phyloP scores from a whole-genome alignment of 371 early-diverging fungal genomes.

The Conidiobolus incongruus region DNA sequence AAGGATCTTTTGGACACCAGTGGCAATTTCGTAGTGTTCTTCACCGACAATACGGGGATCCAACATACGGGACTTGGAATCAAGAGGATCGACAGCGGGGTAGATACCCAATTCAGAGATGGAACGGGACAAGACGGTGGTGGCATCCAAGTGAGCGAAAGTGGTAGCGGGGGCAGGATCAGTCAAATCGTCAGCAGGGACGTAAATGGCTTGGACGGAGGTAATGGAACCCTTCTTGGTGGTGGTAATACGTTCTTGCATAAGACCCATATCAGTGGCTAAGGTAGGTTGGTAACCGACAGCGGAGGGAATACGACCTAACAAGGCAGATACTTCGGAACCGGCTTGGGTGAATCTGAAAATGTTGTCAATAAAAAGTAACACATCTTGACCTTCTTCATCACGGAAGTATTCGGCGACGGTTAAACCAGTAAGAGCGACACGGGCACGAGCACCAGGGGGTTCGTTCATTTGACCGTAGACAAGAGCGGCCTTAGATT shows the following conservation, averaged over 20 bases:
- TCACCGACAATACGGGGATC: conserved; percentile 93
- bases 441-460: conserved; percentile 98
- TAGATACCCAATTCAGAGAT: conserved; percentile 97
- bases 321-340: conserved; percentile 89
- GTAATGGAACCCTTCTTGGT: conserved; percentile 99
- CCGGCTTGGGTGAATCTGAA: conserved; percentile 92
- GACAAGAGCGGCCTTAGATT: conserved; percentile 88
- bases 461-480: conserved; percentile 99
- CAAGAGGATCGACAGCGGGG: conserved; percentile 97
- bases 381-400: conserved; percentile 96
- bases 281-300: conserved; percentile 97
- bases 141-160: conserved; percentile 97
- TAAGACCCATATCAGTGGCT: conserved; percentile 47
- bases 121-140: conserved; percentile 94
- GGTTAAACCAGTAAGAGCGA: conserved; percentile 92
- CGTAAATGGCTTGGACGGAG: conserved; percentile 94
- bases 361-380: conserved; percentile 98
- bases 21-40: conserved; percentile 89
- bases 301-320: conserved; percentile 97
- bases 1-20: conserved; percentile 84
- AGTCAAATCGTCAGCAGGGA: conserved; percentile 98
- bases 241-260: conserved; percentile 98
- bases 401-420: conserved; percentile 99
- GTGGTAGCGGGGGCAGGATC: conserved; percentile 98
- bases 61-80: conserved; percentile 93